phyloP scores from a whole-genome alignment of 1,284 basidiomycete species.

The Fomitopsis pinicola region DNA sequence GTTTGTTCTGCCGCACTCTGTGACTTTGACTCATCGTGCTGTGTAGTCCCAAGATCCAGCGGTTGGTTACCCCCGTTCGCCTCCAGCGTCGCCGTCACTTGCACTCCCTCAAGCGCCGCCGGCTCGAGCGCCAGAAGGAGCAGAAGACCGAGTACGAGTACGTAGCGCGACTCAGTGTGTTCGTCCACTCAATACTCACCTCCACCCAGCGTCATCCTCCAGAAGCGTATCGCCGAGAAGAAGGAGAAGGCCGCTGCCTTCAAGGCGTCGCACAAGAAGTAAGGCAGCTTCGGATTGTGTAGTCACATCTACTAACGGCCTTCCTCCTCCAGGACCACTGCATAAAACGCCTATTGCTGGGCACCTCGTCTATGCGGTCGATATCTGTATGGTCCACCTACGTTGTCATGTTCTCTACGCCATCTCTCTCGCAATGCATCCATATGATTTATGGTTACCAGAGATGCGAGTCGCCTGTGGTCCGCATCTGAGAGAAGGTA shows the following conservation, averaged over 20 bases:
- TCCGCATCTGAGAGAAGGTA: neutral
- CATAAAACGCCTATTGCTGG: conserved; percentile 10
- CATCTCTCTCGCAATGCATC: conserved; percentile 10
- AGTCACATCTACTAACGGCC: neutral
- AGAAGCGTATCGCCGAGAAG: conserved; percentile 92
- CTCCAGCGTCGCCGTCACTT: conserved; percentile 97
- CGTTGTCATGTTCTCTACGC: conserved; percentile 11
- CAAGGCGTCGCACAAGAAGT: conserved; percentile 76
- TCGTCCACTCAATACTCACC: conserved; percentile 1
- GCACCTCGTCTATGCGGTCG: conserved; percentile 8
- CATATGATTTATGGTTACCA: conserved; percentile 12
- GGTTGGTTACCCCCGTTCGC: conserved; percentile 90
- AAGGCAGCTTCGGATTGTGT: conserved; percentile 2
- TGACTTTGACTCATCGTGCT: neutral
- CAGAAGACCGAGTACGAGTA: conserved; percentile 91
- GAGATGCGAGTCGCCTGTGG: neutral
- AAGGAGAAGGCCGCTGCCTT: conserved; percentile 81
- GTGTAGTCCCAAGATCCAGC: conserved; percentile 79
- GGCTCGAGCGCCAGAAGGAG: conserved; percentile 90
- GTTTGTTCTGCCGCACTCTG: neutral
- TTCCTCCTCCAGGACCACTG: conserved; percentile 3
- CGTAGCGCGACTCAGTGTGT: conserved; percentile 20
- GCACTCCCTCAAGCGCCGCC: conserved; percentile 84
- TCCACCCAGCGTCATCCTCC: conserved; percentile 57
- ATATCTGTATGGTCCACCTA: conserved; percentile 9